These are phyloP conservation scores for Ogataea glucozyma DNA, from an alignment of 805 yeast species.

Conservation along the genomic window DNA sequence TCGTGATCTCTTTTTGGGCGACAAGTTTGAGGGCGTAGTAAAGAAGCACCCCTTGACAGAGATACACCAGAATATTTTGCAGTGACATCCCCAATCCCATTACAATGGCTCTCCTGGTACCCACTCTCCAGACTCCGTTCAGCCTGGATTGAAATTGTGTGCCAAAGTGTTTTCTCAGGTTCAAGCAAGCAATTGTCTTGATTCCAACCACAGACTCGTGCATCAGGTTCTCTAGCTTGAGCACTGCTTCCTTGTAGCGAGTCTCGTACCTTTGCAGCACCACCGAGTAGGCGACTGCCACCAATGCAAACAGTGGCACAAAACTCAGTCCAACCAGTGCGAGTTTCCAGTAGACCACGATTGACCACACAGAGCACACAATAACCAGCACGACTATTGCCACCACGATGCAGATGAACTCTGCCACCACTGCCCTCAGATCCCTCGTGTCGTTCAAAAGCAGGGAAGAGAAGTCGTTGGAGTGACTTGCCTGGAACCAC, in stretches of 20 bases:
- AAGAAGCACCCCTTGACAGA: conserved; percentile 71
- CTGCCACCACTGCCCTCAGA: conserved; percentile 62
- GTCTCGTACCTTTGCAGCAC: conserved; percentile 58
- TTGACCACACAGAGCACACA: conserved; percentile 76
- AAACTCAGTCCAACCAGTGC: conserved; percentile 80
- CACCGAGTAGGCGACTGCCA: conserved; percentile 54
- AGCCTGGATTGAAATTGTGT: conserved; percentile 37
- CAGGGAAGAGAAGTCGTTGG: conserved; percentile 62
- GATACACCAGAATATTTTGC: conserved; percentile 51
- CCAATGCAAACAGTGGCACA: conserved; percentile 59
- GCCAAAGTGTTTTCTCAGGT: conserved; percentile 51
- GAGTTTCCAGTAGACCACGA: conserved; percentile 80
- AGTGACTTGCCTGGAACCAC: conserved; percentile 50
- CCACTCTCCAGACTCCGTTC: conserved; percentile 37
- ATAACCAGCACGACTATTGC: conserved; percentile 55
- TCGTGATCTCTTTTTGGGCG: conserved; percentile 53
- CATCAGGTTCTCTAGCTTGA: conserved; percentile 50
- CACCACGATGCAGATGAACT: conserved; percentile 55
- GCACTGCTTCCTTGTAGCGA: conserved; percentile 55
- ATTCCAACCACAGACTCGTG: conserved; percentile 60
- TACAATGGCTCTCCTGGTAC: conserved; percentile 52
- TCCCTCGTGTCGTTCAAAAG: conserved; percentile 83
- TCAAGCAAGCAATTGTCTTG: conserved; percentile 61
- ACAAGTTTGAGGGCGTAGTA: conserved; percentile 81
- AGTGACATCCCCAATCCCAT: conserved; percentile 71